Conservation (phyloP, 106 monocot species). For the Agapanthus africanus region DNA sequence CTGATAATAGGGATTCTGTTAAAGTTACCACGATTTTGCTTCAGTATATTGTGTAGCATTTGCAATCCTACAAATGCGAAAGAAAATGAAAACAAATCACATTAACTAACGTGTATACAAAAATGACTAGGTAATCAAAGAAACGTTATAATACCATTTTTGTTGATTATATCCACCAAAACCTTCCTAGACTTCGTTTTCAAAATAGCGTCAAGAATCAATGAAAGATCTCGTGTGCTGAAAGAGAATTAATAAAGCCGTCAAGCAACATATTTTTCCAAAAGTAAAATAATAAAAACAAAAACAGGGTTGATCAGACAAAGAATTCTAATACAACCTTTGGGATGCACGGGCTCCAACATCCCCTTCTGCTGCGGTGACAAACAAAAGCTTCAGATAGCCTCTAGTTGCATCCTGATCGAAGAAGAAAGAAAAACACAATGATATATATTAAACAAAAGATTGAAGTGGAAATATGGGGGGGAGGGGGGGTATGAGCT, state of each 20-base stretch:
- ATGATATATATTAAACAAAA: background rate
- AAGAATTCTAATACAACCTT: conserved; percentile 36
- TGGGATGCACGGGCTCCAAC: conserved; percentile 51
- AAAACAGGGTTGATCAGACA: background rate
- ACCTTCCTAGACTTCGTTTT: conserved; percentile 83
- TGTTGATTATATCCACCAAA: conserved; percentile 78
- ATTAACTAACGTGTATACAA: no score
- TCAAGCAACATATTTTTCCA: conserved; percentile 2
- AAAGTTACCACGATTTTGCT: conserved; percentile 74
- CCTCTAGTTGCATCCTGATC: conserved; percentile 83
- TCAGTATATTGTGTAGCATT: conserved; percentile 94
- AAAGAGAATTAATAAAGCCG: conserved; percentile 12
- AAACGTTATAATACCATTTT: conserved; percentile 54
- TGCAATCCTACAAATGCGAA: conserved; percentile 63
- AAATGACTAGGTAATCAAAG: background rate
- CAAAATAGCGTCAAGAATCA: conserved; percentile 93
- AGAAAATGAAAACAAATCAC: no score
- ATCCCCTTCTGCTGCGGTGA: conserved; percentile 77
- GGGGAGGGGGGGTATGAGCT: background rate
- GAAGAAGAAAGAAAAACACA: conserved; percentile 8
- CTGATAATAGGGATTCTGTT: conserved; percentile 77
- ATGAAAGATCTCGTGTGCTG: conserved; percentile 81
- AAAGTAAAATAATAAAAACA: background rate
- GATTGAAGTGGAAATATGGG: no score
- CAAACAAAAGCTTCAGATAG: conserved; percentile 90